Evolutionary conservation across 495 filamentous ascomycete species (phyloP), one percentile per base, ranked within the genome.

Genomic region (Xylaria venustula): DNA sequence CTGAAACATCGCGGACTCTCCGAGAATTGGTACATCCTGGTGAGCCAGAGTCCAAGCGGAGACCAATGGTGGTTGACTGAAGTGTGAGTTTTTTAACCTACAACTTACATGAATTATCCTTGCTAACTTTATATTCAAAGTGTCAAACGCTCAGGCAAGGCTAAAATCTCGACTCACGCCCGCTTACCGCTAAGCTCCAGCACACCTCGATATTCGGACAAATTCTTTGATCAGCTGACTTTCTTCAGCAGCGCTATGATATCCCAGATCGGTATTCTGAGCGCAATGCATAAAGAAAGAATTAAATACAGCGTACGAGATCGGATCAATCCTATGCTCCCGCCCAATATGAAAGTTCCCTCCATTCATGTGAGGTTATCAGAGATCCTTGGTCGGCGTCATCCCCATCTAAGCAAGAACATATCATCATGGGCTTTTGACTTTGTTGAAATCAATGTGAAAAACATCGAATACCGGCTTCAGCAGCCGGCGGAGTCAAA

Each of bases 11-110:
- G 66, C 34, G 74, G 80, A 8, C 93, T 90, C 87, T 73, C 76
- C 15, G 73, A 79, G 28, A 78, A 83, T 56, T 94, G 90, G 90
- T 80, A 86, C 61, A 73, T 90, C 46, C 82, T 86, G 45, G 81
- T 88, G 45, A 88, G 81, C 51, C 81, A 88, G 65, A 88, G 87
- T 71, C 80, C 90, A 72, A 83, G 83, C 64, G 89, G 90, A 40
- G 89, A 94, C 71, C 77, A 75, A 28, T 94, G 90, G 87, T 93
- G 87, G 83, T 73, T 92, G 56, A 71, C 89, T 34, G 85, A 88
- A 72, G 65, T 87, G 80, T 83, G 67, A 71, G 81, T 78, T 37
- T 48, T 50, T 32, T 52, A 44, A 26, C 23, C 48, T 30, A 51
- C 59, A 49, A 45, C 46, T 55, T 40, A 50, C 62, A 19, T 46